phyloP scores from a whole-genome alignment of 257 asterid genomes.

The Parsonsia alboflavescens region DNA sequence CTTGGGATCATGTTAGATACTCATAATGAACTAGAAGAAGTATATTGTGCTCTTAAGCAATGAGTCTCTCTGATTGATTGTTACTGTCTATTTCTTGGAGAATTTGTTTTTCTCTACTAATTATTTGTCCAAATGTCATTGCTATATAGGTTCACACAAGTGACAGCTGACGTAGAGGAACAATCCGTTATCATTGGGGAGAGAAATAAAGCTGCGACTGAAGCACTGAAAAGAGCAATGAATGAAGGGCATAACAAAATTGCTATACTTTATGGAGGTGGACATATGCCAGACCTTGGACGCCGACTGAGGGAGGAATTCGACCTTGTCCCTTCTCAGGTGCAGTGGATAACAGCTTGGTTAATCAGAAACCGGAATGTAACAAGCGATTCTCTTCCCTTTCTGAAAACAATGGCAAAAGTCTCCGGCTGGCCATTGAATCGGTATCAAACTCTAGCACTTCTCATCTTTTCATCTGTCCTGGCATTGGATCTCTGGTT shows the following conservation, averaged over 20 bases:
- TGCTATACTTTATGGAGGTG: slow-evolving; percentile 89
- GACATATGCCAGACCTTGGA: slow-evolving; percentile 98
- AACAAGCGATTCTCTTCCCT: slow-evolving; percentile 47
- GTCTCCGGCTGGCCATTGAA: slow-evolving; percentile 75
- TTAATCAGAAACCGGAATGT: slow-evolving; percentile 54
- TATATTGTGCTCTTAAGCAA: background rate
- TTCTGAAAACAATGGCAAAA: slow-evolving; percentile 53
- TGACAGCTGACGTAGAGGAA: slow-evolving; percentile 83
- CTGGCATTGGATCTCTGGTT: slow-evolving; percentile 91
- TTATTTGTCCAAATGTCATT: background rate
- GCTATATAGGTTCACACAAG: slow-evolving; percentile 53
- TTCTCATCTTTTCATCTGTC: slow-evolving; percentile 80
- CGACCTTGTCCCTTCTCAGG: slow-evolving; percentile 68
- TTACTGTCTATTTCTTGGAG: background rate
- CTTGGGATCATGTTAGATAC: background rate
- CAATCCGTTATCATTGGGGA: slow-evolving; percentile 89
- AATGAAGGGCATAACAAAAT: slow-evolving; percentile 67
- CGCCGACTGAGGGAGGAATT: slow-evolving; percentile 73
- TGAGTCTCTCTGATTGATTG: background rate
- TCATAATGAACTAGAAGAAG: background rate
- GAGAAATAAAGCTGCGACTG: slow-evolving; percentile 76
- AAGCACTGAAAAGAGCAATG: slow-evolving; percentile 63
- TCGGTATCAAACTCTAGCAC: slow-evolving; percentile 78
- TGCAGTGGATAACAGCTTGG: slow-evolving; percentile 97
- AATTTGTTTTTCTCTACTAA: background rate